Percentiles rank a stretch among this genome's conserved stretches.
Conservation (phyloP, 2,329 filamentous ascomycete genomes). For the Falciphora oryzae region DNA sequence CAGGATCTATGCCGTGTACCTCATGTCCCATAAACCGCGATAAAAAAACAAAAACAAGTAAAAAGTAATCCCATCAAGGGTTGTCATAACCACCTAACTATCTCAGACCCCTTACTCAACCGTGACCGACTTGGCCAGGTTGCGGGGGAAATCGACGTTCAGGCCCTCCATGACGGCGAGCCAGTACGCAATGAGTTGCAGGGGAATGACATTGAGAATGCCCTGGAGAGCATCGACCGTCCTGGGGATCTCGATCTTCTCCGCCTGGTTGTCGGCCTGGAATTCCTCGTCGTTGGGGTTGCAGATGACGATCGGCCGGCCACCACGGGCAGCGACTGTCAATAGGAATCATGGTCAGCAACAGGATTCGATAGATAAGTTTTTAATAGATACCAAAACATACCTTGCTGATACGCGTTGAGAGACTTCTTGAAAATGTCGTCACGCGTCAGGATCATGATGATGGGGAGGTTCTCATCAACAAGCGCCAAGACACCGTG, state of each 20-base stretch:
- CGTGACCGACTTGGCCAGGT: conserved; percentile 97
- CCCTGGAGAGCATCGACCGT: conserved; percentile 95
- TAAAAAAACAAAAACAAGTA: background rate
- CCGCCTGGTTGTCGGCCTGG: conserved; percentile 68
- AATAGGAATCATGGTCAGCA: conserved; percentile 18
- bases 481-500: conserved; percentile 96
- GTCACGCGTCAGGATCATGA: conserved; percentile 98
- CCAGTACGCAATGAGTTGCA: conserved; percentile 99
- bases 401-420: conserved; percentile 97
- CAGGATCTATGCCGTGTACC: background rate
- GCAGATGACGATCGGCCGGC: conserved; percentile 98
- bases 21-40: background rate
- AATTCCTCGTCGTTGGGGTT: conserved; percentile 88
- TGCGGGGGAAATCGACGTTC: conserved; percentile 97
- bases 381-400: conserved; percentile 22
- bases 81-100: background rate
- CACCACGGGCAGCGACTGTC: conserved; percentile 85
- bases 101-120: conserved; percentile 66
- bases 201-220: conserved; percentile 92
- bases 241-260: conserved; percentile 96
- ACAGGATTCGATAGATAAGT: background rate
- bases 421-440: conserved; percentile 97
- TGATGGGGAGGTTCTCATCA: conserved; percentile 97
- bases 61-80: background rate
- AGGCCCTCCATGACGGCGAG: conserved; percentile 91